phyloP scores from a whole-genome alignment of 2,329 filamentous ascomycete genomes.

The Pestalotiopsis sp. region DNA sequence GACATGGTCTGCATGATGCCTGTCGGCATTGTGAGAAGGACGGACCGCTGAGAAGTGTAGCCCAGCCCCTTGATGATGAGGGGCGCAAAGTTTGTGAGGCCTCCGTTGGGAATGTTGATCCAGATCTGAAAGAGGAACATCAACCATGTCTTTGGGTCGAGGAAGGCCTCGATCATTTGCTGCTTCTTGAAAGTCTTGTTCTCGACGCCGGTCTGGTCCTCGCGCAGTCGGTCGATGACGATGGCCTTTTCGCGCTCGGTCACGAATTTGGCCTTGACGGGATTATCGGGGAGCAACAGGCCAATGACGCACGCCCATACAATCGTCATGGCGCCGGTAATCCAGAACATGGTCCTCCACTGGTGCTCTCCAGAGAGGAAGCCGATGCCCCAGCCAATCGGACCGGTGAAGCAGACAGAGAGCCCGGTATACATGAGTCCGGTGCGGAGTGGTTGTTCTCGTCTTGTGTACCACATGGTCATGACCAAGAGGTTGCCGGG shows the following conservation, averaged over 20 bases:
- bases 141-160: conserved; percentile 59
- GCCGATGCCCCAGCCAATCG: conserved; percentile 17
- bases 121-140: conserved; percentile 62
- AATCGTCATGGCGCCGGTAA: conserved; percentile 31
- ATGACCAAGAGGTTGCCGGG: conserved; percentile 31
- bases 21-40: conserved; percentile 42
- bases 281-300: conserved; percentile 59
- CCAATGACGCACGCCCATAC: conserved; percentile 38
- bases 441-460: conserved; percentile 28
- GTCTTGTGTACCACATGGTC: conserved; percentile 33
- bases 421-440: conserved; percentile 27
- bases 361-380: conserved; percentile 12
- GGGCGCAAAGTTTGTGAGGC: conserved; percentile 58
- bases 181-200: conserved; percentile 57
- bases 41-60: conserved; percentile 37
- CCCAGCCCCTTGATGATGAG: conserved; percentile 64
- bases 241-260: conserved; percentile 52
- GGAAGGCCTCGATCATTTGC: conserved; percentile 58
- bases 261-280: conserved; percentile 55
- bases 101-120: conserved; percentile 55
- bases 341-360: conserved; percentile 22
- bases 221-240: conserved; percentile 55
- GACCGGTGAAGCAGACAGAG: conserved; percentile 14
- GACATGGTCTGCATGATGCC: conserved; percentile 35
- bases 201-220: conserved; percentile 62